Base-by-base conservation (phyloP, 2,329 filamentous ascomycete genomes). In the Clonostachys sp. region DNA sequence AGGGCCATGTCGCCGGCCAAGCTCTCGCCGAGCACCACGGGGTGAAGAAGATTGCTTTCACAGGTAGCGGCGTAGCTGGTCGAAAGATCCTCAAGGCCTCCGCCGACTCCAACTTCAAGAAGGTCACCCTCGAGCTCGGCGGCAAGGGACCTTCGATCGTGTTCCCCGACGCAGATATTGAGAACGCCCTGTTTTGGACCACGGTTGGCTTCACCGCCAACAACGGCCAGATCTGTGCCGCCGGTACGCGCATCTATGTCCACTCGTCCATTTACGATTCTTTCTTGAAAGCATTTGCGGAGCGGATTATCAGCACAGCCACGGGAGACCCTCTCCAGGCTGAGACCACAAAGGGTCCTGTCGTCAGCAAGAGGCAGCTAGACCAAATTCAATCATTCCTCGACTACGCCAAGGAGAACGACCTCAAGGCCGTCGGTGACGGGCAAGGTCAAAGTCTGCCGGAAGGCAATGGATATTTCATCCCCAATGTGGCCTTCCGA, bases 31-130 rank as follows among this genome's bases (percentile, higher is more conserved):
- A 73, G 45, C 86, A 90, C 60, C 66, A 77, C 10, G 73, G 74
- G 39, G 76, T 90, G 17, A 80, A 86, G 57, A 89, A 89, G 68
- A 73, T 89, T 48, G 83, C 85, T 1, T 90, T 90, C 55, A 89
- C 86, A 0, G 86, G 86, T 42, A 83, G 78, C 17, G 88, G 84
- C 1, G 70, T 69, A 3, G 87, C 84, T 2, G 86, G 80, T 9
- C 75, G 77, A 34, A 72, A 80, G 55, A 84, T 89, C 50, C 86
- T 87, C 82, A 82, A 83, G 56, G 71, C 77, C 64, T 83, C 85
- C 0, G 72, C 80, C 3, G 66, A 73, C 1, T 85, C 68, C 20
- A 52, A 50, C 36, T 62, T 78, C 55, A 81, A 81, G 62, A 80
- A 78, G 55, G 72, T 81, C 36, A 80, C 76, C 3, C 66, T 81